phyloP scores from a whole-genome alignment of 768 basidiomycete genomes.

The Gyrodon lividus region DNA sequence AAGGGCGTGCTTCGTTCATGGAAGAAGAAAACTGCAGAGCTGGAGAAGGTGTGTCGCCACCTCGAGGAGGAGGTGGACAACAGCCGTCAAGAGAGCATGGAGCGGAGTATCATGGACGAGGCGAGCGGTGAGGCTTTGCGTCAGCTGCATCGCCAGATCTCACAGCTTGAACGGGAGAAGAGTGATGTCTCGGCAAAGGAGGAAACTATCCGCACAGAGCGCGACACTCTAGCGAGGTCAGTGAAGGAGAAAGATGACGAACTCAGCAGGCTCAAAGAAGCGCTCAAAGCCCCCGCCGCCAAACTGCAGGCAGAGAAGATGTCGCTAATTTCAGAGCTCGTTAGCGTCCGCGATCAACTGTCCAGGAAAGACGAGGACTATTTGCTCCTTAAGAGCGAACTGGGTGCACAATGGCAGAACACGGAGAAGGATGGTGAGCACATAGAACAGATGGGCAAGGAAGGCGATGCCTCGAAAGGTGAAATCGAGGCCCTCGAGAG shows the following conservation, averaged over 20 bases:
- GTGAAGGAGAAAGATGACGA: constrained; percentile 12
- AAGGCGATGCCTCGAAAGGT: constrained; percentile 16
- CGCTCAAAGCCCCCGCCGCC: constrained; percentile 41
- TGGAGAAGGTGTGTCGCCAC: constrained; percentile 63
- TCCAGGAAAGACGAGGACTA: constrained; percentile 45
- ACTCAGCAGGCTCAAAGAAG: constrained; percentile 41
- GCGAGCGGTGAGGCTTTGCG: constrained; percentile 77
- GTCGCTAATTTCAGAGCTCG: constrained; percentile 40
- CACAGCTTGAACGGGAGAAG: constrained; percentile 69
- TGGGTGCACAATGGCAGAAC: constrained; percentile 70
- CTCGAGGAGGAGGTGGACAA: constrained; percentile 88
- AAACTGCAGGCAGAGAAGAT: constrained; percentile 44
- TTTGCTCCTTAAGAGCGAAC: constrained; percentile 53
- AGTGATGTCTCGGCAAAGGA: constrained; percentile 45
- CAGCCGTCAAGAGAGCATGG: constrained; percentile 77
- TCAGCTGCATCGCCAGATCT: constrained; percentile 77
- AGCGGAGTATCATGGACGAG: constrained; percentile 80
- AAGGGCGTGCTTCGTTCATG: constrained; percentile 53
- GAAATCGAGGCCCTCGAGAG: constrained; percentile 40
- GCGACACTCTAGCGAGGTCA: constrained; percentile 35
- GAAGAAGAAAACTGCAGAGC: constrained; percentile 76
- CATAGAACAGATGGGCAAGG: constrained; percentile 37
- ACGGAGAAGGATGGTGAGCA: constrained; percentile 57
- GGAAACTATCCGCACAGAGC: constrained; percentile 42
- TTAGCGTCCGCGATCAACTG: constrained; percentile 36